A percentile compares a stretch with the other conserved stretches of the same genome.
These are phyloP conservation scores for Hypoxylon fuscum DNA, from an alignment of 495 filamentous ascomycete genomes.

Conservation along the genomic window DNA sequence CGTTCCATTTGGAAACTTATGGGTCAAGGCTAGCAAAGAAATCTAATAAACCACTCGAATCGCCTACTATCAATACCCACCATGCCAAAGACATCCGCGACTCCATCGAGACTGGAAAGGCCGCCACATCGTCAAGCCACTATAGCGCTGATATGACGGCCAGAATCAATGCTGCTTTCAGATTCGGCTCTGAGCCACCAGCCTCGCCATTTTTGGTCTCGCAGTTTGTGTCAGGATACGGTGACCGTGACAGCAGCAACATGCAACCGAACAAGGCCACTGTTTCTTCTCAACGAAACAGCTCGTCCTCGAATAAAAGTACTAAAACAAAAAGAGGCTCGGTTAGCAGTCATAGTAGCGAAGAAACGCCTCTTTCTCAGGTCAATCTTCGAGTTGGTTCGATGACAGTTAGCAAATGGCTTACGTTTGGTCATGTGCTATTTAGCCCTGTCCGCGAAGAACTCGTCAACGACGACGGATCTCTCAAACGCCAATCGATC, in stretches of 20 bases:
- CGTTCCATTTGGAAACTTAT: constrained; percentile 57
- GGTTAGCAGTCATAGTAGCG: constrained; percentile 54
- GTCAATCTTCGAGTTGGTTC: constrained; percentile 84
- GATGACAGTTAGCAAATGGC: constrained; percentile 76
- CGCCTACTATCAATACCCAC: constrained; percentile 48
- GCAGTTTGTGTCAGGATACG: constrained; percentile 62
- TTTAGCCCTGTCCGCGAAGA: constrained; percentile 92
- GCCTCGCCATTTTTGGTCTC: constrained; percentile 62
- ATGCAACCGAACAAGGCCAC: constrained; percentile 36
- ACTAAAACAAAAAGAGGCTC: constrained; percentile 53
- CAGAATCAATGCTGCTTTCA: constrained; percentile 54
- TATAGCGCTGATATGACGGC: constrained; percentile 59
- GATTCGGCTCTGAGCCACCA: constrained; percentile 47
- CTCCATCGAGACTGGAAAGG: constrained; percentile 40
- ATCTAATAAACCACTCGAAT: constrained; percentile 49
- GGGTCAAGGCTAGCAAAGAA: constrained; percentile 41
- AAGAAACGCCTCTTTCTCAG: constrained; percentile 69
- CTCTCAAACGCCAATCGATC: constrained; percentile 68
- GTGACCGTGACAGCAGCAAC: constrained; percentile 53
- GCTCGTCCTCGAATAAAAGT: constrained; percentile 47
- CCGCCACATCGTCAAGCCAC: constrained; percentile 49
- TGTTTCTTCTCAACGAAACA: constrained; percentile 47
- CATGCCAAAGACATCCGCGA: constrained; percentile 44
- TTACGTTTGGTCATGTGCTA: constrained; percentile 93
- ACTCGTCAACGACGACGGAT: constrained; percentile 59